A percentile compares a stretch with the other conserved stretches of the same genome.
phyloP scores from a whole-genome alignment of 371 early-diverging fungal genomes.

The Rhizomucor pusillus region DNA sequence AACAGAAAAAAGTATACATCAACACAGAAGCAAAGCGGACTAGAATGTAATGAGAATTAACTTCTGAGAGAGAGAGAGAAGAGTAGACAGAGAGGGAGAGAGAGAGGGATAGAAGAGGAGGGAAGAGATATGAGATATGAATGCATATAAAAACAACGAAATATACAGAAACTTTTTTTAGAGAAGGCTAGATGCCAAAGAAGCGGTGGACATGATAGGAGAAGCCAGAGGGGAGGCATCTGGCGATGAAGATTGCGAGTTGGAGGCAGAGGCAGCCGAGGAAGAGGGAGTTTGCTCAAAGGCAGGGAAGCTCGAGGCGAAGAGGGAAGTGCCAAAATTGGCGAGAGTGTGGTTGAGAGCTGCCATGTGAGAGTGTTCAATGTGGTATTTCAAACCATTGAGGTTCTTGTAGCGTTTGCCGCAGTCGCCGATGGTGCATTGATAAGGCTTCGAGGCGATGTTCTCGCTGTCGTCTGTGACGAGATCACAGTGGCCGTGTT shows the following conservation, averaged over 20 bases:
- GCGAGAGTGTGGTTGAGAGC: slow-evolving; percentile 49
- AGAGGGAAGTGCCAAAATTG: slow-evolving; percentile 39
- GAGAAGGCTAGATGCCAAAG: slow-evolving; percentile 8
- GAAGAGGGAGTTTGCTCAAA: slow-evolving; percentile 6
- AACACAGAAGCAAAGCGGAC: too few species aligned
- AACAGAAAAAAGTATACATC: too few species aligned
- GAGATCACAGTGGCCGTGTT: slow-evolving; percentile 75
- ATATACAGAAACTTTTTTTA: slow-evolving; percentile 11
- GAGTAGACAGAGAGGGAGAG: slow-evolving; percentile 3
- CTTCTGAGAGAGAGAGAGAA: neutral
- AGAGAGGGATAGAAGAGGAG: neutral
- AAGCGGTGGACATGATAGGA: slow-evolving; percentile 16
- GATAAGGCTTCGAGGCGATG: slow-evolving; percentile 71
- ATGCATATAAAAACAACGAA: slow-evolving; percentile 8
- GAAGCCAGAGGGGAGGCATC: slow-evolving; percentile 15
- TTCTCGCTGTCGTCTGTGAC: slow-evolving; percentile 42
- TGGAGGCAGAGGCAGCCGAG: slow-evolving; percentile 11
- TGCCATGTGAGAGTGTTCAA: slow-evolving; percentile 81
- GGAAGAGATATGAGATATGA: neutral
- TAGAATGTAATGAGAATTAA: too few species aligned
- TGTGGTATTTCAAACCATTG: slow-evolving; percentile 97
- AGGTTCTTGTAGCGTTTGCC: slow-evolving; percentile 69
- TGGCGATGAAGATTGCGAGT: slow-evolving; percentile 7
- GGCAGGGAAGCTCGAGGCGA: slow-evolving; percentile 14
- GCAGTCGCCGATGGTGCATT: slow-evolving; percentile 51